These are phyloP conservation scores for Pseudogymnoascus sp. DNA, from an alignment of 2,329 filamentous ascomycete genomes.

Conservation along the genomic window DNA sequence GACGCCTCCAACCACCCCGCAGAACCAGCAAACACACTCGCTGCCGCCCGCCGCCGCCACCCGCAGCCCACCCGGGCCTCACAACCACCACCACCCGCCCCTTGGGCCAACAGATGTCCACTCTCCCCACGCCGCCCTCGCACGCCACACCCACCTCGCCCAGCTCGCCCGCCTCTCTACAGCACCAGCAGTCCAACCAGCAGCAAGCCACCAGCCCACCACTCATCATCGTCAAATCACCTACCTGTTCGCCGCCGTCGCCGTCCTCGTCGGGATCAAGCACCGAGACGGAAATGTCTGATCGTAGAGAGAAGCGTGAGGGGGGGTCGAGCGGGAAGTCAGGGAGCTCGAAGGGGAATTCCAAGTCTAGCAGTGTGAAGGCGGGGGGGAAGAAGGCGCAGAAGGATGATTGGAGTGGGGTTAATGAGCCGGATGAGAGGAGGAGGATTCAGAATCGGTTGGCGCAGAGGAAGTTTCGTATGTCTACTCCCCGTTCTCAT, in stretches of 20 bases:
- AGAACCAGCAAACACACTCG: not conserved
- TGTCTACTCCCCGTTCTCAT: slow-evolving; percentile 29
- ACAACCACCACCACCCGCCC: not conserved
- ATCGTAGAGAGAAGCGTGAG: not conserved
- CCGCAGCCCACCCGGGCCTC: not conserved
- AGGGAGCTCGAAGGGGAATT: not conserved
- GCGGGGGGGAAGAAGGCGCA: slow-evolving; percentile 12
- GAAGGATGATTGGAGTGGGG: slow-evolving; percentile 58
- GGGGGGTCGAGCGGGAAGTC: not conserved
- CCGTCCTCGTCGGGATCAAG: not conserved
- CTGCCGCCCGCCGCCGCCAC: not conserved
- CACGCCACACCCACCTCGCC: not conserved
- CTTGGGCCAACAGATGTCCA: not conserved
- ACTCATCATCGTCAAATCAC: not conserved
- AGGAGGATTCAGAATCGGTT: slow-evolving; percentile 69
- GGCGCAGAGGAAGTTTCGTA: slow-evolving; percentile 70
- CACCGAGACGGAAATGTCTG: not conserved
- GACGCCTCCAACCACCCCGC: not conserved
- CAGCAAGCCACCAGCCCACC: not conserved
- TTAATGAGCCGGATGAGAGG: slow-evolving; percentile 63
- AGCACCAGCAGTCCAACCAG: too few species aligned
- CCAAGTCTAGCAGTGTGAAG: not conserved
- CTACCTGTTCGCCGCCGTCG: not conserved
- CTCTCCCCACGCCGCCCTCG: not conserved
- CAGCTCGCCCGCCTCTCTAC: not conserved